Base-by-base conservation (phyloP, 345 rosid species). In the Diplotaxis tenuifolia region DNA sequence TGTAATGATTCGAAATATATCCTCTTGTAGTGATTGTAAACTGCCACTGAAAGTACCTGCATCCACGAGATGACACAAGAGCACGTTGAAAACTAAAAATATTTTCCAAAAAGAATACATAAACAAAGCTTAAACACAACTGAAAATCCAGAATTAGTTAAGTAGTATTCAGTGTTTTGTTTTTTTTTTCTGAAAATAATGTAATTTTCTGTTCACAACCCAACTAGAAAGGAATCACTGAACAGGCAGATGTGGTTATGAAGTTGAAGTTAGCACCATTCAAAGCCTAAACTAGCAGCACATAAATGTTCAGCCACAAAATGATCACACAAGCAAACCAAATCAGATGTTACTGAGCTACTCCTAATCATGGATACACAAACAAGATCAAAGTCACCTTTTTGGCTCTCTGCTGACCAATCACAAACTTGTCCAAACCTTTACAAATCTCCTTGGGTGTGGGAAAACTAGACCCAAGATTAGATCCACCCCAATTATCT, bases 11-110 rank as follows among this genome's bases (percentile, higher is more conserved):
- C 97, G 3, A 81, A 83, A 80, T 85, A 73, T 62, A 96, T 87
- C 82, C 99, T 89, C 87, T 86, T 90, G 71, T 92, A 96, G 81
- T 96, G 99, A 84, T 96, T 96, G 86, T 90, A 96, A 72, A 96
- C 98, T 29, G 97, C 99, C 68, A 92, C 99, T 3, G 99, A 84
- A 31, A 96, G 97, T 75, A 96, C 98, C 99, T 96, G 86, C 50
- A 81, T 62, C 68, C 53, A 68, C 56, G 10, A 60, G 11, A 50
- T 68, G 7, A 25, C 63, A 62, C 50, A 36, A 65, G 55, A 62
- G 49, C 7, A 6, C 11, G 0, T 22, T 45, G 52, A 34, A 21
- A 11, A 29, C 9, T 57, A n/a, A 4, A 54, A 23, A 55, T 6
- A 14, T 11, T 54, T 22, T 9, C 54, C 2, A 50, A 38, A n/a